Evolutionary conservation across 2,329 filamentous ascomycete genomes (phyloP).

Genomic region (Penicillium janthinellum): DNA sequence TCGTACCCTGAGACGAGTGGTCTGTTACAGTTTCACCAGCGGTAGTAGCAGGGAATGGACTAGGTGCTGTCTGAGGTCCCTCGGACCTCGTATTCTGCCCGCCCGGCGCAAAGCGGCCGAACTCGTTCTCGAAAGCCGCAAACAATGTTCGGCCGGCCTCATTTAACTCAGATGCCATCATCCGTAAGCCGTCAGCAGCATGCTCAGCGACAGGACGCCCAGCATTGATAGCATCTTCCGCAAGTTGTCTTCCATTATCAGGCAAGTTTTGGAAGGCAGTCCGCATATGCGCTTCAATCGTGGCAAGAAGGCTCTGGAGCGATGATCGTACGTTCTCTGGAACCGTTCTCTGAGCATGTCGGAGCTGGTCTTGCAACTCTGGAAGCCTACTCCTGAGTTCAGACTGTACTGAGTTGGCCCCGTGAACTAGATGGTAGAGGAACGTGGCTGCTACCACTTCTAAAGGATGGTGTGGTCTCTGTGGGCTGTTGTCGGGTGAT

Average conservation of each 20-base stretch:
- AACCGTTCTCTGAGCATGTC: constrained; percentile 37
- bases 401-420: constrained; percentile 38
- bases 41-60: neutral
- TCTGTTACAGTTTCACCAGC: neutral
- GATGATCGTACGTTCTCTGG: constrained; percentile 40
- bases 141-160: constrained; percentile 43
- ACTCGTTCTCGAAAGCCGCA: constrained; percentile 40
- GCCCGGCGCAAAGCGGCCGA: constrained; percentile 26
- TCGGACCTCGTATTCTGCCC: constrained; percentile 10
- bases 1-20: neutral
- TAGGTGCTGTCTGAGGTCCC: constrained; percentile 4
- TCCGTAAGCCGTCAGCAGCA: constrained; percentile 41
- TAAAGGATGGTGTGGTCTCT: constrained; percentile 26
- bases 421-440: constrained; percentile 37
- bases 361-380: constrained; percentile 41
- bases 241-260: constrained; percentile 36
- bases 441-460: constrained; percentile 37
- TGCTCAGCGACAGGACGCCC: constrained; percentile 42
- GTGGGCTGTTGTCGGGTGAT: constrained; percentile 13
- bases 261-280: constrained; percentile 43
- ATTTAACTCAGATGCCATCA: constrained; percentile 45
- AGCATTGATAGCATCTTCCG: constrained; percentile 39
- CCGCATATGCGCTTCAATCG: constrained; percentile 42
- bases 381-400: constrained; percentile 41
- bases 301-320: constrained; percentile 38